phyloP scores from a whole-genome alignment of 2,329 filamentous ascomycete species.

The Apiospora hydei region DNA sequence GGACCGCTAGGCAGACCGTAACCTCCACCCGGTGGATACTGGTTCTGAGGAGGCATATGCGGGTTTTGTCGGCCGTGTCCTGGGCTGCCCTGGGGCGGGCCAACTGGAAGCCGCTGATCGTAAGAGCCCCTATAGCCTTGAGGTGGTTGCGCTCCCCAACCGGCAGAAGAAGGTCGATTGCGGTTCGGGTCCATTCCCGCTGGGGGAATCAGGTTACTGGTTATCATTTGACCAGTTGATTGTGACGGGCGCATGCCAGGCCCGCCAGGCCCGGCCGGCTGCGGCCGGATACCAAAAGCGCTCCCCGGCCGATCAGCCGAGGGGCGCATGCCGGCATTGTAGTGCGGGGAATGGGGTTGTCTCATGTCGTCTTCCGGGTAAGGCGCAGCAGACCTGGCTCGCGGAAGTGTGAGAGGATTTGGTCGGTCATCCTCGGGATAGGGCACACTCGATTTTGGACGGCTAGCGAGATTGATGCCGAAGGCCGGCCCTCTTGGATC shows the following conservation, averaged over 20 bases:
- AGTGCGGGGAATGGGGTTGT: conserved; percentile 48
- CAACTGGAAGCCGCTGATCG: conserved; percentile 33
- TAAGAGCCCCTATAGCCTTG: conserved; percentile 37
- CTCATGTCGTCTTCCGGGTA: conserved; percentile 62
- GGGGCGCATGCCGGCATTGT: conserved; percentile 56
- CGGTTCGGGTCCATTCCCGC: conserved; percentile 49
- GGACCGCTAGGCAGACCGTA: conserved; percentile 35
- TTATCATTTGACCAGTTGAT: conserved; percentile 40
- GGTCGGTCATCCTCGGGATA: conserved; percentile 75
- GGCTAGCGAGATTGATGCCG: conserved; percentile 56
- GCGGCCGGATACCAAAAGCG: conserved; percentile 62
- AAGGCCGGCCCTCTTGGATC: conserved; percentile 61
- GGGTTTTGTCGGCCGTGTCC: conserved; percentile 45
- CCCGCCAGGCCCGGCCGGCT: conserved; percentile 41
- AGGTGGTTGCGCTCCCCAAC: conserved; percentile 54
- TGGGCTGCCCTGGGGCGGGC: conserved; percentile 43
- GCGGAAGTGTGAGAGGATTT: conserved; percentile 52
- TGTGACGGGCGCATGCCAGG: conserved; percentile 51
- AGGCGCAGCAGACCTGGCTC: conserved; percentile 56
- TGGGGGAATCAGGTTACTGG: conserved; percentile 53
- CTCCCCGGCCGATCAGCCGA: conserved; percentile 59
- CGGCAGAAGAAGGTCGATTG: conserved; percentile 51
- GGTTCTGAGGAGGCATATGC: conserved; percentile 36
- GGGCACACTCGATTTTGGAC: conserved; percentile 67
- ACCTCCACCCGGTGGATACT: conserved; percentile 35